Evolutionary conservation across 73 alveolate genomes (phyloP).

Genomic region (Blepharisma stoltei): DNA sequence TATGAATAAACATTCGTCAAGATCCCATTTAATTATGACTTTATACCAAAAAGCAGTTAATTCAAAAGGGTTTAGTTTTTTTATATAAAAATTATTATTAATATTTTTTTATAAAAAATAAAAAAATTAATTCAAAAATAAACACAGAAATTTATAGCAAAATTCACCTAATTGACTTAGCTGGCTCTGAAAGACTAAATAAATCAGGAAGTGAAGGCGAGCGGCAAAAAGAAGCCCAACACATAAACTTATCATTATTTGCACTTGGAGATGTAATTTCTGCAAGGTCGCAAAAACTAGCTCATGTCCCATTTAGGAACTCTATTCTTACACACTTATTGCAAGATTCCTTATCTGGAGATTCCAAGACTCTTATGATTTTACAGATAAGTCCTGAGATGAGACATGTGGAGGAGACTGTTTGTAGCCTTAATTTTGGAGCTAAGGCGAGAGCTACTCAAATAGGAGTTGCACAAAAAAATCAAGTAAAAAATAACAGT

Average conservation of each 20-base stretch:
- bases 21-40: slow-evolving; percentile 90
- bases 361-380: slow-evolving; percentile 79
- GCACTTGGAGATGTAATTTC: slow-evolving; percentile 52
- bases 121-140: slow-evolving; percentile 22
- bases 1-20: slow-evolving; percentile 80
- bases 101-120: too few species aligned
- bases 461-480: slow-evolving; percentile 18
- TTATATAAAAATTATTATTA: too few species aligned
- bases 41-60: slow-evolving; percentile 58
- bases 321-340: slow-evolving; percentile 75
- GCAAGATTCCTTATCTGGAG: slow-evolving; percentile 86
- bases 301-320: slow-evolving; percentile 67
- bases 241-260: slow-evolving; percentile 50
- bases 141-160: slow-evolving; percentile 49
- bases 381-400: slow-evolving; percentile 69
- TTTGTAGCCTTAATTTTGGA: slow-evolving; percentile 76
- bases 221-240: slow-evolving; percentile 58
- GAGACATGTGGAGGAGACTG: slow-evolving; percentile 64
- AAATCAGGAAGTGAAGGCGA: slow-evolving; percentile 64
- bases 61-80: too few species aligned
- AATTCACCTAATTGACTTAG: slow-evolving; percentile 77
- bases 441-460: slow-evolving; percentile 35
- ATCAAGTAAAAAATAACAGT: background rate
- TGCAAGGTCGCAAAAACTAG: slow-evolving; percentile 36
- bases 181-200: slow-evolving; percentile 86